Base-by-base conservation (phyloP, 2,329 filamentous ascomycete genomes). In the Parascedosporium putredinis region DNA sequence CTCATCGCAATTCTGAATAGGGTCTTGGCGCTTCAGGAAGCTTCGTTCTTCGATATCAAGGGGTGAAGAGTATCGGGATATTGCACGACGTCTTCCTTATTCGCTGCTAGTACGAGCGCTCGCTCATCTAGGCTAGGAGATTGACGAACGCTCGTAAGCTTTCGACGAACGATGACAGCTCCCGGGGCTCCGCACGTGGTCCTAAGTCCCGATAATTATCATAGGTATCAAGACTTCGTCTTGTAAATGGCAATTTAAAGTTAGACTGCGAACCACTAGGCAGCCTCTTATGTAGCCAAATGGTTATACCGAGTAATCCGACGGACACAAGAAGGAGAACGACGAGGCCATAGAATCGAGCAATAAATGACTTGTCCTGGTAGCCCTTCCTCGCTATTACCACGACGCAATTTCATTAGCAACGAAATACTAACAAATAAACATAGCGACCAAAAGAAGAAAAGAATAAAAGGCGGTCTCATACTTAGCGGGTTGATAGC, bases 241-340 rank as follows among this genome's bases (percentile, higher is more conserved):
- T 47, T n/a, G 36, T 22, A 7, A 50, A 24, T 4, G 51, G 51
- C 8, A 50, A n/a, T 25, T 49, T 44, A 45, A 48, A 53, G 16
- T 45, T 12, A 9, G 51, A 53, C 24, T 50, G 9, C 29, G 49
- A 38, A 12, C 52, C 47, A 20, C 50, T 46, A 24, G 52, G 52
- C 2, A 53, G 29, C 3, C 38, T 42, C 10, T 23, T 29, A n/a
- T 46, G 31, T 10, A 52, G 29, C 14, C 23, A 40, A 10, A 50
- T 36, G 5, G 42, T 45, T 14, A 45, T 14, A 31, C 34, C 52
- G 16, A 54, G 47, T 10, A 54, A 42, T 12, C 34, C 52, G 4
- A 52, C 16, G 2, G 51, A 45, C n/a, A 54, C 51, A 48, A 44
- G 27, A n/a, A 54, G 34, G 14, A 52, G 46, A n/a, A 45, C 49